A percentile compares a stretch with the other conserved stretches of the same genome.
phyloP scores from a whole-genome alignment of 2,329 filamentous ascomycete genomes.

The Cladophialophora yegresii region DNA sequence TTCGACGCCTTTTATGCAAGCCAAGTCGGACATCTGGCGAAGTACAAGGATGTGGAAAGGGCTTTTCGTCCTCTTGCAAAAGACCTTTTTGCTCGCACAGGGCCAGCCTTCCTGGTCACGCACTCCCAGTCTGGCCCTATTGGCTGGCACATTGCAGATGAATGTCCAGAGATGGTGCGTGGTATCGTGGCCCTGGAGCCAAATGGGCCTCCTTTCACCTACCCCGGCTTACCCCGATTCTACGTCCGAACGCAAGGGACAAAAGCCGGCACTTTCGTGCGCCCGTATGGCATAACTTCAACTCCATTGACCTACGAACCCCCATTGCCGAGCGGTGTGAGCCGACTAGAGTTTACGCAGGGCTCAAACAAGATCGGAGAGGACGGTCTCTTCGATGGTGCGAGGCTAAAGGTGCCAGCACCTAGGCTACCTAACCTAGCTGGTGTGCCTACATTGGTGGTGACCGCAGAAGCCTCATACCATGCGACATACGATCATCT shows the following conservation, averaged over 20 bases:
- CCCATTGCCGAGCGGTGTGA: slow-evolving; percentile 45
- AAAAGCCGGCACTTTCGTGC: slow-evolving; percentile 12
- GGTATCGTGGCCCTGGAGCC: slow-evolving; percentile 48
- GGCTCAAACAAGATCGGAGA: not conserved
- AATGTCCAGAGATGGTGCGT: slow-evolving; percentile 50
- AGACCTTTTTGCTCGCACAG: slow-evolving; percentile 9
- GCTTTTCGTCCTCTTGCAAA: slow-evolving; percentile 8
- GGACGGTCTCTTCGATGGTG: slow-evolving; percentile 6
- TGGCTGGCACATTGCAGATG: slow-evolving; percentile 17
- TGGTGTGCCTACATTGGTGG: slow-evolving; percentile 52
- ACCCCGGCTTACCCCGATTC: slow-evolving; percentile 12
- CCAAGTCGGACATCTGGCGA: slow-evolving; percentile 28
- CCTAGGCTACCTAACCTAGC: slow-evolving; percentile 53
- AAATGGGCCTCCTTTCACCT: slow-evolving; percentile 15
- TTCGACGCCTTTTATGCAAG: slow-evolving; percentile 20
- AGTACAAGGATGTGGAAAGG: slow-evolving; percentile 32
- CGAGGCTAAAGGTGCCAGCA: slow-evolving; percentile 42
- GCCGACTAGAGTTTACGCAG: slow-evolving; percentile 31
- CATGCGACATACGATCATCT: slow-evolving; percentile 60
- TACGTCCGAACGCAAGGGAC: slow-evolving; percentile 11
- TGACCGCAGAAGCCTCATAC: slow-evolving; percentile 57
- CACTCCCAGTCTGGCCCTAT: slow-evolving; percentile 13
- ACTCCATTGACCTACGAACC: slow-evolving; percentile 54
- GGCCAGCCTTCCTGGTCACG: slow-evolving; percentile 42
- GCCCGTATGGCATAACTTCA: slow-evolving; percentile 53